Evolutionary conservation across 148 eudicot species (phyloP), one percentile per base, ranked within the genome.

Genomic region (Gaultheria prostrata): DNA sequence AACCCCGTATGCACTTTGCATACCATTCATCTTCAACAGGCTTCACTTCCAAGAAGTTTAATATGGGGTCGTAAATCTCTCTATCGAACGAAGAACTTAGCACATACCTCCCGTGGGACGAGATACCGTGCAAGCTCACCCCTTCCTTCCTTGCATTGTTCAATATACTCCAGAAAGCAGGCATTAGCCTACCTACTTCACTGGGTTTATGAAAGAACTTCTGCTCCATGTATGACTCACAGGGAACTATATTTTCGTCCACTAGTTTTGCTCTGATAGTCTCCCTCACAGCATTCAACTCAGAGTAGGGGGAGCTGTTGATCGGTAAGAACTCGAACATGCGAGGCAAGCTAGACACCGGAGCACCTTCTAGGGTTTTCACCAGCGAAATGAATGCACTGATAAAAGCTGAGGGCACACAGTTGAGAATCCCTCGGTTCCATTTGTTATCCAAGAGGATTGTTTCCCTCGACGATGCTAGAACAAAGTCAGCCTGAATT

Each of bases 401-500:
- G 39, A 91, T 13, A 86, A 93, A 93, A 75, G 92, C 91, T 71
- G 30, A 26, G 6, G 94, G 91, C 14, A 93, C 90, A 83, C 91
- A 87, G 32, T 91, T 87, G 50, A 93, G 91, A 85, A 93, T 91
- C 28, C 94, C 97, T 79, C 84, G 85, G 83, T 93, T 92, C 97
- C 95, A 93, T 69, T 61, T 54, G 82, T 88, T 80, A 84, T 90
- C 97, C 88, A 92, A 83, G 39, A 93, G 85, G 20, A 93, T 93
- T 24, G 87, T 88, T 82, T 93, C 97, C 54, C 97, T 87, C 0
- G 95, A 93, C 0, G 96, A 90, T 2, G 93, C 90, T 11, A 93
- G 89, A 45, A 93, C 86, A 59, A 93, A 93, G 88, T 93, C 94
- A 3, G 94, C 94, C 80, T 92, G 95, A 59, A 92, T 90, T 46